Percentiles rank a stretch among this genome's conserved stretches.
phyloP scores from a whole-genome alignment of 805 yeast species.

The Kodamaea kakaduensis region DNA sequence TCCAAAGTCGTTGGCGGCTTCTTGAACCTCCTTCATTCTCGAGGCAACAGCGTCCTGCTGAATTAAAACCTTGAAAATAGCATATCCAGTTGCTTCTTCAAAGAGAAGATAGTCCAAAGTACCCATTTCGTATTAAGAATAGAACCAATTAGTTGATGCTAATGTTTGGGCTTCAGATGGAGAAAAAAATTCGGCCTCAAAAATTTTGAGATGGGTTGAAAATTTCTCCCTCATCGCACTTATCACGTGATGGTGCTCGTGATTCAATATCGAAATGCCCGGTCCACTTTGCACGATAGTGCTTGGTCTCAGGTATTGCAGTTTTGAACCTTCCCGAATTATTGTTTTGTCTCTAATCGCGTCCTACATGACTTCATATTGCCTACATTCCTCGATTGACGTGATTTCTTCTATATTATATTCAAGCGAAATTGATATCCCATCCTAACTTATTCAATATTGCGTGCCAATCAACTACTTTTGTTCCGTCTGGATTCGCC shows the following conservation, averaged over 20 bases:
- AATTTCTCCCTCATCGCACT: constrained; percentile 17
- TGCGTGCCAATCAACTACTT: constrained; percentile 68
- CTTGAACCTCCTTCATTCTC: constrained; percentile 89
- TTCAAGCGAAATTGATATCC: constrained; percentile 75
- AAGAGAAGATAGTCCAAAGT: constrained; percentile 81
- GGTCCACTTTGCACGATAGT: no score
- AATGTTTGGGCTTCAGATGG: constrained; percentile 4
- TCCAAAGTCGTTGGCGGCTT: constrained; percentile 78
- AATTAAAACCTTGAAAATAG: constrained; percentile 86
- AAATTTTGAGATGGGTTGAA: constrained; percentile 9
- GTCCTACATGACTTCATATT: no score
- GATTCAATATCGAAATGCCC: constrained; percentile 4
- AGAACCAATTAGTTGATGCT: constrained; percentile 4
- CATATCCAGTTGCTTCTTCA: constrained; percentile 99
- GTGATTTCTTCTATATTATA: background rate
- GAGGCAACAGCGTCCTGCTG: constrained; percentile 95
- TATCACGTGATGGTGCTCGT: constrained; percentile 4
- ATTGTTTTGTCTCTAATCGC: no score
- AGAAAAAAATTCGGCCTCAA: constrained; percentile 4
- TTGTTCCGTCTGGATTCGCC: constrained; percentile 47
- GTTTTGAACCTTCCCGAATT: no score
- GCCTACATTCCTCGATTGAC: no score
- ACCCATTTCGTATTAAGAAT: constrained; percentile 12
- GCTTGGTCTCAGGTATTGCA: no score
- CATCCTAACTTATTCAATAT: constrained; percentile 65